A percentile compares a stretch with the other conserved stretches of the same genome.
phyloP scores from a whole-genome alignment of 1,284 basidiomycete species.

The Leccinum griseonigrum region DNA sequence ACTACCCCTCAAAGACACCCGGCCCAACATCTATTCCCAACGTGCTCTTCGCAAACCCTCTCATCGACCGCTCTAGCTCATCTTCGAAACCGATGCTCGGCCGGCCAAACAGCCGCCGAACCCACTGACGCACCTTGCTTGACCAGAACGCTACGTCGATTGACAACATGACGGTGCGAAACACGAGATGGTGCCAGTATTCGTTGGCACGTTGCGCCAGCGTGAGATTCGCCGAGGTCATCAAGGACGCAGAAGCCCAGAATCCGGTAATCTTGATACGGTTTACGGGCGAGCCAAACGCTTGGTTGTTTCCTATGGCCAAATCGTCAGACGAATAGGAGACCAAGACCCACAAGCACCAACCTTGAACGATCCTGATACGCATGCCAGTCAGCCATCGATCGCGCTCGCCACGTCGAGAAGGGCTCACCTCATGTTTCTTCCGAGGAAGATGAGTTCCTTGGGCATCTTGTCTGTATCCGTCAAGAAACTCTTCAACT shows the following conservation, averaged over 20 bases:
- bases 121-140: conserved; percentile 48
- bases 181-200: conserved; percentile 50
- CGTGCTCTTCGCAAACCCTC: conserved; percentile 54
- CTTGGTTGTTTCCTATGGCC: conserved; percentile 64
- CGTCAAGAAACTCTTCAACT: no score
- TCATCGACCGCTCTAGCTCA: conserved; percentile 60
- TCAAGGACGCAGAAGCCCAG: conserved; percentile 68
- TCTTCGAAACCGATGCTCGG: conserved; percentile 53
- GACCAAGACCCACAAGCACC: not conserved
- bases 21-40: conserved; percentile 57
- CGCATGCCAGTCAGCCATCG: not conserved
- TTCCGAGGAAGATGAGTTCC: no score
- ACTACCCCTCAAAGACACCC: conserved; percentile 38
- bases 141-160: conserved; percentile 59
- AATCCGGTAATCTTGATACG: conserved; percentile 85
- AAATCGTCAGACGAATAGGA: not conserved
- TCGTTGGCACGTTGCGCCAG: conserved; percentile 40
- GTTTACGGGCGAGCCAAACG: conserved; percentile 80
- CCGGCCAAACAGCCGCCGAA: conserved; percentile 36
- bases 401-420: not conserved
- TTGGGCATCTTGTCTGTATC: no score
- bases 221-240: conserved; percentile 37
- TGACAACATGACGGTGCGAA: conserved; percentile 50
- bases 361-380: conserved; percentile 63
- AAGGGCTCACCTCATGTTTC: conserved; percentile 54